Evolutionary conservation across 306 rosid genomes (phyloP), one percentile per base, ranked within the genome.

Genomic region (Glycyrrhiza uralensis): DNA sequence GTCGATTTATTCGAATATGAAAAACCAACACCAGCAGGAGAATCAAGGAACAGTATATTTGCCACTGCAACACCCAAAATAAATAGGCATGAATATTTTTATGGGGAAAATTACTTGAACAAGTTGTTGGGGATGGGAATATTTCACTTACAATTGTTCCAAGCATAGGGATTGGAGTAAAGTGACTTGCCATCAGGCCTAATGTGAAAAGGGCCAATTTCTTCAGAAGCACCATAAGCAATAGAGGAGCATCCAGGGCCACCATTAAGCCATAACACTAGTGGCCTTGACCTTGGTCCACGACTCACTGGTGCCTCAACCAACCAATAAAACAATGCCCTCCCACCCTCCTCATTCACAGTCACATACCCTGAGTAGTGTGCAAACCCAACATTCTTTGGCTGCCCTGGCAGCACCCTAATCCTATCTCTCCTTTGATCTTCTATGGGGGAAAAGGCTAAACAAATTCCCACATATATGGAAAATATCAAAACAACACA

Each of bases 11-110:
- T 95, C 0, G 96, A 22, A 66, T 95, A 91, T 7, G 93, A 95
- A 87, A 95, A 95, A 9, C 99, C 99, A 77, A 95, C 97, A 56
- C 97, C 99, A 58, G 96, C 97, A 18, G 99, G 99, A 78, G 99
- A 89, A 49, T 95, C 99, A 13, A 95, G 90, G 72, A 95, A 95
- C 19, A 95, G 79, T 73, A 91, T 42, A 83, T 95, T 95, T 52
- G 97, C 97, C 93, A 95, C 99, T 95, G 92, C 75, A 63, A 69
- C 47, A 50, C 49, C 20, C 44, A 46, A 50, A 75, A 57, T 12
- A 49, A 18, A 76, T 0, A 75, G 3, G 0, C 42, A 50, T 6
- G 29, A 41, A 80, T 9, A 36, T 26, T 49, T n/a, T n/a, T n/a
- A n/a, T n/a, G 0, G 2, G 0, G 1, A 30, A 22, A 17, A 55